A percentile compares a stretch with the other conserved stretches of the same genome.
These are phyloP conservation scores for Mortierella sp. DNA, from an alignment of 371 early-diverging fungal species.

Conservation along the genomic window DNA sequence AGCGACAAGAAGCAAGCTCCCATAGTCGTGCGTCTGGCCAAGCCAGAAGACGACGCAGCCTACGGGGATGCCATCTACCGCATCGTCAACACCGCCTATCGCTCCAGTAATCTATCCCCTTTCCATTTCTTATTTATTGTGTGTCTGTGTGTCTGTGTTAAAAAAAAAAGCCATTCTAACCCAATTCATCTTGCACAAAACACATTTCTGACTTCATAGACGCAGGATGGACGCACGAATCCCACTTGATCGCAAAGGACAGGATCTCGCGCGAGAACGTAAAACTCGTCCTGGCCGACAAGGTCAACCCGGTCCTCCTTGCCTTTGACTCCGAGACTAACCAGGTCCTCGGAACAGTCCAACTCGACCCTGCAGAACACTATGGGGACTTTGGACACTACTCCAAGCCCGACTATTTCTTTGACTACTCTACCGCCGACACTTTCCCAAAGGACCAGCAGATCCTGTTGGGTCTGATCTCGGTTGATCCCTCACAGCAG, in stretches of 20 bases:
- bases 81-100: constrained; percentile 31
- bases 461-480: constrained; percentile 57
- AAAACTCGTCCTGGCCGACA: constrained; percentile 18
- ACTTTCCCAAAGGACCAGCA: constrained; percentile 12
- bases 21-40: constrained; percentile 3
- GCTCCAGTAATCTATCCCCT: constrained; percentile 11
- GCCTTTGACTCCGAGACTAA: constrained; percentile 14
- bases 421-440: constrained; percentile 1
- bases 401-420: not conserved
- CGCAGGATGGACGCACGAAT: constrained; percentile 24
- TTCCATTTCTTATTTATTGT: not conserved
- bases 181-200: not conserved
- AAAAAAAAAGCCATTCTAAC: not conserved
- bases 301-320: constrained; percentile 14
- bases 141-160: not conserved
- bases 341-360: constrained; percentile 23
- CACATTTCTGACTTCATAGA: not conserved
- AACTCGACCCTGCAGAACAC: constrained; percentile 19
- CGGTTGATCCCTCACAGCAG: constrained; percentile 61
- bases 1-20: not conserved
- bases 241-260: constrained; percentile 19
- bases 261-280: constrained; percentile 14
- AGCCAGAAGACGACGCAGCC: constrained; percentile 10
- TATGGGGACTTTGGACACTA: constrained; percentile 20
- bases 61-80: constrained; percentile 22